phyloP scores from a whole-genome alignment of 129 eudicot species.

The Cynara cardunculus region DNA sequence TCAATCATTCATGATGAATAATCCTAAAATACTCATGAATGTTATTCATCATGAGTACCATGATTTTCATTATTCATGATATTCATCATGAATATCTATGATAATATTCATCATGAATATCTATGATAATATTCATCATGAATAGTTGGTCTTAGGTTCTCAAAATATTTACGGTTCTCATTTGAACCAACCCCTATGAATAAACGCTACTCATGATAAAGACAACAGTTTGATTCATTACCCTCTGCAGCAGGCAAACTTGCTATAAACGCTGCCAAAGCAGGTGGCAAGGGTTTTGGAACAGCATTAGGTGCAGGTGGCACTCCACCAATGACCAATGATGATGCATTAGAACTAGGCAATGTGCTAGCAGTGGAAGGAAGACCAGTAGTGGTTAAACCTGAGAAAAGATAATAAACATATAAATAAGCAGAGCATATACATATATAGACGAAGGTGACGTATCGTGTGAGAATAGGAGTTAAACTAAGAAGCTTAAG shows the following conservation, averaged over 20 bases:
- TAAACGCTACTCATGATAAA: background rate
- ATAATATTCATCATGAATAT: background rate
- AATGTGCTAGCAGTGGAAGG: slow-evolving; percentile 35
- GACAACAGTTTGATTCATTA: slow-evolving; percentile 21
- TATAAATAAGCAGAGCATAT: background rate
- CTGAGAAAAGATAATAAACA: slow-evolving; percentile 26
- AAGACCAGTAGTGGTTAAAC: slow-evolving; percentile 38
- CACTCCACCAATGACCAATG: slow-evolving; percentile 40
- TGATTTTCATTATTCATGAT: background rate
- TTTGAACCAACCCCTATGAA: background rate
- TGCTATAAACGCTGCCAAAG: slow-evolving; percentile 65
- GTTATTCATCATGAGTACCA: background rate
- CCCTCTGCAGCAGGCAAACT: slow-evolving; percentile 84
- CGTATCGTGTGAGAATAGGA: too few species aligned
- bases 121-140: background rate
- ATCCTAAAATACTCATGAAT: background rate
- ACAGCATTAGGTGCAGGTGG: slow-evolving; percentile 40
- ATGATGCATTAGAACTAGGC: slow-evolving; percentile 29
- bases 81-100: background rate
- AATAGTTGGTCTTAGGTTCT: background rate
- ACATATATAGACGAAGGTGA: too few species aligned
- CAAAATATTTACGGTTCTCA: background rate
- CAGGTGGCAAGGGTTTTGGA: slow-evolving; percentile 61
- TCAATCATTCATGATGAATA: background rate
- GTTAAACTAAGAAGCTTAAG: too few species aligned